A percentile compares a stretch with the other conserved stretches of the same genome.
phyloP scores from a whole-genome alignment of 1,284 basidiomycete genomes.

The Athelia sp. region DNA sequence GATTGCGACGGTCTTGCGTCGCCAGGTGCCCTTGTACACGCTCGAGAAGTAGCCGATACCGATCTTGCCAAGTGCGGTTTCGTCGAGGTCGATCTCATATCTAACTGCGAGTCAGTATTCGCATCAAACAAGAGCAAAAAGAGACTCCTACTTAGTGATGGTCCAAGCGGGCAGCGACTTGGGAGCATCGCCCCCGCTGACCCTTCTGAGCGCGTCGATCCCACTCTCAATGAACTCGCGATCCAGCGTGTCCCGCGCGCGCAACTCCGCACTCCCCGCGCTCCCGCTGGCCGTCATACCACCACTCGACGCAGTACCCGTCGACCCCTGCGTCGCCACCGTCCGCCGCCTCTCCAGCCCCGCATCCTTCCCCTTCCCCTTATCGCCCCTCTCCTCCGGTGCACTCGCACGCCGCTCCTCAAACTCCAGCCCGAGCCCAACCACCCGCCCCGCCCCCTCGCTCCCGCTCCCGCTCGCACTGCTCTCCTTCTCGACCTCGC shows the following conservation, averaged over 20 bases:
- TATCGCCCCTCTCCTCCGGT: too few species aligned
- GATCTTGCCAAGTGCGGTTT: constrained; percentile 34
- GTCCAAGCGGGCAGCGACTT: constrained; percentile 63
- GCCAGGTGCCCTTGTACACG: constrained; percentile 66
- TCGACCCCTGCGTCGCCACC: not conserved
- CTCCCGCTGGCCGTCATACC: constrained; percentile 4
- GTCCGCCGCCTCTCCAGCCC: not conserved
- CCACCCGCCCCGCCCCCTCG: not conserved
- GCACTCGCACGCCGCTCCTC: too few species aligned
- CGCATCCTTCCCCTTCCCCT: not conserved
- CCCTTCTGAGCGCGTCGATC: constrained; percentile 43
- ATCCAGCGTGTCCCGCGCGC: constrained; percentile 25
- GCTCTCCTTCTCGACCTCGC: constrained; percentile 33
- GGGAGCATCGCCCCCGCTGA: constrained; percentile 27
- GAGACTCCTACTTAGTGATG: constrained; percentile 48
- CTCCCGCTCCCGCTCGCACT: not conserved
- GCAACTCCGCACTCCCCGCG: constrained; percentile 15
- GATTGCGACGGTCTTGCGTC: constrained; percentile 52
- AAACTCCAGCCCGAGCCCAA: not conserved
- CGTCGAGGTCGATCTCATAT: constrained; percentile 60
- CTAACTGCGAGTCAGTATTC: constrained; percentile 21
- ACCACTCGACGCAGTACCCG: not conserved
- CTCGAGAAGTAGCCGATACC: constrained; percentile 67
- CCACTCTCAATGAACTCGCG: constrained; percentile 41
- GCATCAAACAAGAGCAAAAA: constrained; percentile 2